A percentile compares a stretch with the other conserved stretches of the same genome.
Evolutionary conservation across 768 basidiomycete genomes (phyloP).

Genomic region (Astraeus odoratus): DNA sequence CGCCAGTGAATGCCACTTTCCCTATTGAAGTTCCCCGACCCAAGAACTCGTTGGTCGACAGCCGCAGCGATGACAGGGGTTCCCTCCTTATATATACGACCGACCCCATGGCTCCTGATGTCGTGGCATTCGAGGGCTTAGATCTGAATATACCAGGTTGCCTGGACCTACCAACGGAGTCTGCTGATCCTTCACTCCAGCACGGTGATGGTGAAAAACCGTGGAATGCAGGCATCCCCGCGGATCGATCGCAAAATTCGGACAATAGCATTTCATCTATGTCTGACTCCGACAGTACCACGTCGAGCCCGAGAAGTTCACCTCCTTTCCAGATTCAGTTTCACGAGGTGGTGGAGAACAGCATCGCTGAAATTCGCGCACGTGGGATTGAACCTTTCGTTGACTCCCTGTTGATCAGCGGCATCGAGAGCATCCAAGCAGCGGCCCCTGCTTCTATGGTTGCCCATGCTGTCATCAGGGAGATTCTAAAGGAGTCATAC

Average conservation of each 20-base stretch:
- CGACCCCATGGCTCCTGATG: conserved; percentile 1
- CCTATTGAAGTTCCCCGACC: conserved; percentile 3
- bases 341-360: conserved; percentile 2
- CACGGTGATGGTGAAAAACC: not conserved
- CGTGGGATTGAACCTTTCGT: conserved; percentile 2
- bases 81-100: conserved; percentile 3
- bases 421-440: conserved; percentile 2
- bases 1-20: conserved; percentile 7
- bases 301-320: conserved; percentile 1
- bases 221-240: not conserved
- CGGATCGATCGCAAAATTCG: not conserved
- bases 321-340: conserved; percentile 8
- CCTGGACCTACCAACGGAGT: not conserved
- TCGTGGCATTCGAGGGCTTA: not conserved
- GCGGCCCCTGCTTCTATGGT: conserved; percentile 1
- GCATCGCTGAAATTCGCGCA: not conserved
- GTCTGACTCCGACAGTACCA: conserved; percentile 10
- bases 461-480: conserved; percentile 1
- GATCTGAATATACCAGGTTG: not conserved
- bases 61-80: not conserved
- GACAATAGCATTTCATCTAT: not conserved
- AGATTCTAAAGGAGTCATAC: not conserved
- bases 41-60: not conserved
- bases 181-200: not conserved
- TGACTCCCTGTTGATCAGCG: conserved; percentile 3